Evolutionary conservation across 2,329 filamentous ascomycete genomes (phyloP).

Genomic region (Diaporthe humulicola): DNA sequence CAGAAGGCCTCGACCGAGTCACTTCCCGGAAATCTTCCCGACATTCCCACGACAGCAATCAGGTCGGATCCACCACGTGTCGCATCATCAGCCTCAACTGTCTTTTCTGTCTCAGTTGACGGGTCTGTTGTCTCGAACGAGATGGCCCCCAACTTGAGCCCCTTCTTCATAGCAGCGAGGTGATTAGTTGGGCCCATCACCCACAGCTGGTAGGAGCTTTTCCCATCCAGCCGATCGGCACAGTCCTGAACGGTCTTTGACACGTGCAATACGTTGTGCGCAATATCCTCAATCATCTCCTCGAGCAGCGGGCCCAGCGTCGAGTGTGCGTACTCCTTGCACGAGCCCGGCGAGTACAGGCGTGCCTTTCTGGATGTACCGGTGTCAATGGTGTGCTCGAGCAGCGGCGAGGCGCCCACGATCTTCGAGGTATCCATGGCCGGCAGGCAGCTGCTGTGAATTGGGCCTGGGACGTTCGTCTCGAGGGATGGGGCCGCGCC

Average conservation of each 20-base stretch:
- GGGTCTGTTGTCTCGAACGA: background rate
- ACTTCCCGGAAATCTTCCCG: background rate
- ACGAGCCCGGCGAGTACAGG: background rate
- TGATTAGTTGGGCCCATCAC: background rate
- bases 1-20: background rate
- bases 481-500: background rate
- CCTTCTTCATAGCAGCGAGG: background rate
- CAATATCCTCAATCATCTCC: constrained; percentile 3
- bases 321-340: background rate
- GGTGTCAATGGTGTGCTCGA: background rate
- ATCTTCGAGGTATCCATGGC: background rate
- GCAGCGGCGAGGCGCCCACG: background rate
- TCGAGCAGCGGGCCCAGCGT: background rate
- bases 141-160: background rate
- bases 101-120: background rate
- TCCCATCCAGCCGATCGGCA: background rate
- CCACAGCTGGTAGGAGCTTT: background rate
- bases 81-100: background rate
- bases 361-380: background rate
- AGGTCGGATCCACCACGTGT: background rate
- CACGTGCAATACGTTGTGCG: background rate
- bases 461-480: background rate
- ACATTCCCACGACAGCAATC: constrained; percentile 20
- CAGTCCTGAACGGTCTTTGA: background rate
- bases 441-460: background rate